Base-by-base conservation (phyloP, 2,329 filamentous ascomycete species). In the Epichloe amarillans region DNA sequence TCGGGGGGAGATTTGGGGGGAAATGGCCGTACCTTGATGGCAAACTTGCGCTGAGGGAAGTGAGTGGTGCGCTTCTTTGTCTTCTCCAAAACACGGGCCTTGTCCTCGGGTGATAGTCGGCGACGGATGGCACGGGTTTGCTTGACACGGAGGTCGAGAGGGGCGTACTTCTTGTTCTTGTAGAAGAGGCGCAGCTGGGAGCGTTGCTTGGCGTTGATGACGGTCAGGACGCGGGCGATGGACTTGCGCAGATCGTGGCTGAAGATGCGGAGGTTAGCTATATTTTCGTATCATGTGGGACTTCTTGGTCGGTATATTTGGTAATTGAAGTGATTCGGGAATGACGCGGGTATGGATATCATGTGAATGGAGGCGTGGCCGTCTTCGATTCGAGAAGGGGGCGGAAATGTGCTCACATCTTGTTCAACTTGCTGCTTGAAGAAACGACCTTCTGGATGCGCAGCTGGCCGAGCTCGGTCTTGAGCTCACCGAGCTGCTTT, bases 131-230 rank as follows among this genome's bases (percentile, higher is more conserved):
- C 93, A 67, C 93, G 90, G 70, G 93, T 98, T 80, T 93, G 84
- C 87, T 97, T 97, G 71, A 89, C 75, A 75, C 93, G 88, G 79
- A 98, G 90, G 74, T 98, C 94, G 72, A 98, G 88, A 60, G 93
- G 93, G 60, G 89, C 77, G 83, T 96, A 96, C 82, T 96, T 97
- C 88, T 97, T 97, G 84, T 86, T 86, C 83, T 95, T 94, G 84
- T 98, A 98, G 86, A 97, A 97, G 63, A 97, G 81, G 66, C 90
- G 89, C 67, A 98, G 88, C 79, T 97, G 90, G 62, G 88, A 80
- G 73, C 94, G 86, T 81, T 98, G 93, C 83, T 95, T 97, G 76
- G 89, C 86, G 83, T 97, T 98, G 84, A 98, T 95, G 79, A 98
- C 82, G 74, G 93, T 98, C 67, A 98, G 84, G 75, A 96, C 88